Evolutionary conservation across 441 rosid species (phyloP).

Genomic region (Metrosideros polymorpha): DNA sequence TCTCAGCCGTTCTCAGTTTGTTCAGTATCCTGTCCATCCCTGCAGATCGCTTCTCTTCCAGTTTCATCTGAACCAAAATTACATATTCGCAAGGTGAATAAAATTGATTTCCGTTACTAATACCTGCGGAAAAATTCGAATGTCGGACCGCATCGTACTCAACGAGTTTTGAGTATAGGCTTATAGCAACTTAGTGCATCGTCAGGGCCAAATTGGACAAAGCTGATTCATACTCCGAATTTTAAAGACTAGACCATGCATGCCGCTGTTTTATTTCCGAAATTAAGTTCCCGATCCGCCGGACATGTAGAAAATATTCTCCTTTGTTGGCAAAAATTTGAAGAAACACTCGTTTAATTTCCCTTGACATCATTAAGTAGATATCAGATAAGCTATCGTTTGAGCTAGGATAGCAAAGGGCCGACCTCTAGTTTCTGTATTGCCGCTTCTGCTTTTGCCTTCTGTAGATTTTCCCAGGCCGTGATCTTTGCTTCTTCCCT

Average conservation of each 20-base stretch:
- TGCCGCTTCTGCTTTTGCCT: constrained; percentile 91
- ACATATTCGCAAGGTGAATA: background rate
- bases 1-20: constrained; percentile 54
- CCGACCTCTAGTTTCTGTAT: constrained; percentile 76
- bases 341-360: background rate
- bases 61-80: constrained; percentile 42
- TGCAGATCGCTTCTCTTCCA: constrained; percentile 80
- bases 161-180: background rate
- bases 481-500: constrained; percentile 86
- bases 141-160: background rate
- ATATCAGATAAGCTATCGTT: background rate
- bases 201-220: background rate
- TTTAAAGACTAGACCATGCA: background rate
- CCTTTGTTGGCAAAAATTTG: background rate
- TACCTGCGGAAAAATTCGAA: background rate
- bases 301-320: too few species aligned
- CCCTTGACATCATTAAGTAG: background rate
- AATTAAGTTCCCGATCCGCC: background rate
- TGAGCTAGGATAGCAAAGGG: background rate
- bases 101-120: background rate
- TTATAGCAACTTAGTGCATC: background rate
- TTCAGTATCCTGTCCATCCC: constrained; percentile 71
- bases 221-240: background rate
- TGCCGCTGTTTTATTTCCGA: background rate
- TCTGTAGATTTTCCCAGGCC: constrained; percentile 94